Conservation (phyloP, 495 filamentous ascomycete genomes). For the Trichoderma erinaceum region DNA sequence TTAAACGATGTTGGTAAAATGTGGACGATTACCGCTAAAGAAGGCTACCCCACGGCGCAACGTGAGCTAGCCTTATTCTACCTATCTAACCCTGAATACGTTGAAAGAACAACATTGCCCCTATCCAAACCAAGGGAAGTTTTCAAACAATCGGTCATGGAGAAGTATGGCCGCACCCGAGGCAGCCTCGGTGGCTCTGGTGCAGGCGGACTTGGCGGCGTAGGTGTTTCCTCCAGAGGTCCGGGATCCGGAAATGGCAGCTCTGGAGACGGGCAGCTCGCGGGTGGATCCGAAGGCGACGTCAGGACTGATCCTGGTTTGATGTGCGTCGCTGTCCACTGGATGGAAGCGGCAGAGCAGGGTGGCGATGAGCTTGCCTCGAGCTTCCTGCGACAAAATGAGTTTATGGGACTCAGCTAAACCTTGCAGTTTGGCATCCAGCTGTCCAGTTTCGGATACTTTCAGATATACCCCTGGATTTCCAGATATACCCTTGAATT, state of each 20-base stretch:
- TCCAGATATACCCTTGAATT: not conserved
- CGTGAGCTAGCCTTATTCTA: slow-evolving; percentile 93
- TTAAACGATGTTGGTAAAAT: slow-evolving; percentile 85
- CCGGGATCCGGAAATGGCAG: slow-evolving; percentile 16
- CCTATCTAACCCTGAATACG: slow-evolving; percentile 82
- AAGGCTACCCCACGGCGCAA: slow-evolving; percentile 87
- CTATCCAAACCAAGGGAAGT: slow-evolving; percentile 81
- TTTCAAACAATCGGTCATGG: slow-evolving; percentile 85
- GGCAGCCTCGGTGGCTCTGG: slow-evolving; percentile 20
- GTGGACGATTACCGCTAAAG: slow-evolving; percentile 92
- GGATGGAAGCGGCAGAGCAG: slow-evolving; percentile 88
- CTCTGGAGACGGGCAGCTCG: slow-evolving; percentile 24
- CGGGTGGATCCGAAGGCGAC: slow-evolving; percentile 38
- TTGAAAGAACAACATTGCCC: slow-evolving; percentile 78
- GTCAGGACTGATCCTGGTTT: slow-evolving; percentile 75
- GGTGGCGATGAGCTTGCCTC: slow-evolving; percentile 85
- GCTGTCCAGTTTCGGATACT: not conserved
- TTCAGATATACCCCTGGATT: too few relatives aligned
- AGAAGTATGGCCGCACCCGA: slow-evolving; percentile 49
- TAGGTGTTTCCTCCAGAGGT: slow-evolving; percentile 20
- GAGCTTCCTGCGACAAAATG: slow-evolving; percentile 70
- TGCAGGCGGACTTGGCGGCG: slow-evolving; percentile 18
- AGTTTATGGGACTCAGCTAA: slow-evolving; percentile 27
- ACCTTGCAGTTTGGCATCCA: not conserved
- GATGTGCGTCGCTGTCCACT: slow-evolving; percentile 95